Conservation (phyloP, 2,329 filamentous ascomycete genomes). For the Chaetomiaceae sp. region DNA sequence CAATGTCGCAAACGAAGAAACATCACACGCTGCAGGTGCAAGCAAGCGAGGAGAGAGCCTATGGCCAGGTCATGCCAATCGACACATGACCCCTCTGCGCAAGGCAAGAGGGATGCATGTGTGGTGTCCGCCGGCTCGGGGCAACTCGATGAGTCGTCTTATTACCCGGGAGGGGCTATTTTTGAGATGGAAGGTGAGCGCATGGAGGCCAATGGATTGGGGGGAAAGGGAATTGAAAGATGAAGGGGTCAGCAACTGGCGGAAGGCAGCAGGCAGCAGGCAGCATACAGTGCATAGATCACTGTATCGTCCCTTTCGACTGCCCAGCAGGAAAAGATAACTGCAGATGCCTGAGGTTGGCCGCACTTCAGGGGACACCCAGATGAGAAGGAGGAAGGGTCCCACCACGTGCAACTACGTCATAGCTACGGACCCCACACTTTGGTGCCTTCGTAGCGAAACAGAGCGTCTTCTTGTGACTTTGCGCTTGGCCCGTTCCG, state of each 20-base stretch:
- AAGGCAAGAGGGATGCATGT: not conserved
- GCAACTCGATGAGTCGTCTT: constrained; percentile 1
- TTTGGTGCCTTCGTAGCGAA: not conserved
- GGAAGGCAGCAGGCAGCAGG: not conserved
- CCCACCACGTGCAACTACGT: constrained; percentile 16
- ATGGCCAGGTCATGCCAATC: not conserved
- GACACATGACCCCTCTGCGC: constrained; percentile 12
- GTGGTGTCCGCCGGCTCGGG: not conserved
- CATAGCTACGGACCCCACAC: constrained; percentile 13
- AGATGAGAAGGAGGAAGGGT: not conserved
- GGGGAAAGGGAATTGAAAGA: not conserved
- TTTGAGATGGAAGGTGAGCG: not conserved
- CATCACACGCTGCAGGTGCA: not conserved
- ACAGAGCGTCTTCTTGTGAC: not conserved
- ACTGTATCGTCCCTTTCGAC: too few relatives aligned
- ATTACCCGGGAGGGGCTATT: constrained; percentile 5
- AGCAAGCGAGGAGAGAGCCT: not conserved
- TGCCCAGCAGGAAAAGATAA: not conserved
- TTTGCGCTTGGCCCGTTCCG: constrained; percentile 4
- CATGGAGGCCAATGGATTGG: too few relatives aligned
- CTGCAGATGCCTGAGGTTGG: not conserved
- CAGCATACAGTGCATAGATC: not conserved
- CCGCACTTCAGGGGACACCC: not conserved
- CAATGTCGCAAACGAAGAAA: not conserved
- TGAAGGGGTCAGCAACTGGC: not conserved